These are phyloP conservation scores for Xylariomycetidae sp. DNA, from an alignment of 2,329 filamentous ascomycete genomes.

Conservation along the genomic window DNA sequence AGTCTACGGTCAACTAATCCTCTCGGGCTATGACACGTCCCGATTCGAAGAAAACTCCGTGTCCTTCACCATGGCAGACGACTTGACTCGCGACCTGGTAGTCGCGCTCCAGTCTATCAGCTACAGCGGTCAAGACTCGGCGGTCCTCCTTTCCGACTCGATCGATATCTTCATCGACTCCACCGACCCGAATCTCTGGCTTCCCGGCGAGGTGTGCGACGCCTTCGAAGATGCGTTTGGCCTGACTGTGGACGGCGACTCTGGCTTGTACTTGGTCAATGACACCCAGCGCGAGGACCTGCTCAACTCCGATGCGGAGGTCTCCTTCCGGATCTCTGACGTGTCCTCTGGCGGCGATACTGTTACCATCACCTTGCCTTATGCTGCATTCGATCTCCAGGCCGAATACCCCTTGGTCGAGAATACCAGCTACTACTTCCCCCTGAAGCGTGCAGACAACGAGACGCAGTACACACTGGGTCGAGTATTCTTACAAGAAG, in stretches of 20 bases:
- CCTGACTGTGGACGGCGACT: slow-evolving; percentile 20
- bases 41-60: slow-evolving; percentile 32
- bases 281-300: slow-evolving; percentile 26
- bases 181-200: slow-evolving; percentile 31
- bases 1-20: slow-evolving; percentile 32
- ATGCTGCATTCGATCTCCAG: slow-evolving; percentile 27
- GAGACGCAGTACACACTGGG: slow-evolving; percentile 29
- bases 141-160: slow-evolving; percentile 26
- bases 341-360: slow-evolving; percentile 25
- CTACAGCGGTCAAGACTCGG: slow-evolving; percentile 27
- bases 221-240: slow-evolving; percentile 30
- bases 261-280: slow-evolving; percentile 29
- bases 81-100: slow-evolving; percentile 30
- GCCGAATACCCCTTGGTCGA: slow-evolving; percentile 24
- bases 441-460: slow-evolving; percentile 28
- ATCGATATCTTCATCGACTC: slow-evolving; percentile 32
- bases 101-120: slow-evolving; percentile 33
- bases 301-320: slow-evolving; percentile 25
- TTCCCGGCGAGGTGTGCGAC: slow-evolving; percentile 25
- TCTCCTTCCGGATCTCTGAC: slow-evolving; percentile 29
- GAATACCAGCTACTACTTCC: slow-evolving; percentile 27
- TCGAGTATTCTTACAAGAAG: slow-evolving; percentile 30
- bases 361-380: slow-evolving; percentile 27
- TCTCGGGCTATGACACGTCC: slow-evolving; percentile 35
- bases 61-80: slow-evolving; percentile 30